Evolutionary conservation across 2,329 filamentous ascomycete species (phyloP), one percentile per base, ranked within the genome.

Genomic region (Spiromastix sp.): DNA sequence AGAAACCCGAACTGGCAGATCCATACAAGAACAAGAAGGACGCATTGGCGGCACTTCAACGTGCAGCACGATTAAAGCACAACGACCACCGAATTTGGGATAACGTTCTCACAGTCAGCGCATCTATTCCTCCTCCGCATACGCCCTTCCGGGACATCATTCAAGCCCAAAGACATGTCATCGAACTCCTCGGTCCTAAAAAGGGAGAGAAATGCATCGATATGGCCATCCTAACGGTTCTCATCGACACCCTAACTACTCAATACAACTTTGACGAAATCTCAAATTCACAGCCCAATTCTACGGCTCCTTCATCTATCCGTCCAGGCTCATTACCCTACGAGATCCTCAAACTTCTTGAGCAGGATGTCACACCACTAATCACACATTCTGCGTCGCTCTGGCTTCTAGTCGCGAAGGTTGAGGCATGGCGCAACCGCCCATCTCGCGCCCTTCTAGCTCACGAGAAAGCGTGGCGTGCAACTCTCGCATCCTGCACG

Each of bases 11-110:
- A 32, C 21, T 20, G 25, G 34, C 48, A 35, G 72, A 79, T 42
- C 74, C 77, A 0, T 67, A 75, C 22, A 70, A 70, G 31, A 68
- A 84, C 35, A 71, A 86, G 2, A 65, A 71, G 0, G 85, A 93
- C 52, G 79, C 91, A 0, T 72, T 98, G 1, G 68, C 74, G 4
- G 89, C 91, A 0, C 85, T 93, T 59, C 91, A 93, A 54, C 81
- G 83, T 43, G 91, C 87, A 7, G 85, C 87, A 0, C 72, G 74
- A 4, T 73, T 94, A 16, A 85, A 93, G 33, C 74, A 85, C 57
- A 79, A 86, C 48, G 89, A 89, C 61, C 84, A 81, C 72, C 79
- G 85, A 47, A 95, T 98, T 56, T 96, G 89, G 89, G 85, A 93
- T 54, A 98, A 98, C 50, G 81, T 96, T 11, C 74, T 98, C 38